Conservation (phyloP, 2,329 filamentous ascomycete genomes). For the Pyrenophora tritici-repentis region DNA sequence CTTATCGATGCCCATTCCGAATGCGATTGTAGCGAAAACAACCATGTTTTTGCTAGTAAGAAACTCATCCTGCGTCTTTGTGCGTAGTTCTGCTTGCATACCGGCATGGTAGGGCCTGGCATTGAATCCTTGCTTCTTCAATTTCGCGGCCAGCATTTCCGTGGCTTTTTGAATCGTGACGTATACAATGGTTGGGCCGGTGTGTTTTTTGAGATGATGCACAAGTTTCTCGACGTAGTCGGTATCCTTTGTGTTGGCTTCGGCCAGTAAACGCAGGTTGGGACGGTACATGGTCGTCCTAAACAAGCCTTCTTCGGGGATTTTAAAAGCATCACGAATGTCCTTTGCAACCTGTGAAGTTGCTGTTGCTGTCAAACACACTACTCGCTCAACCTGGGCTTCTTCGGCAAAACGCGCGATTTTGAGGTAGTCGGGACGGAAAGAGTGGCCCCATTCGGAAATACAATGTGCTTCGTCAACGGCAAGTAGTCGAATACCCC, state of each 20-base stretch:
- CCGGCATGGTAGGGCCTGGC: conserved; percentile 85
- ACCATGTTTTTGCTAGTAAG: conserved; percentile 77
- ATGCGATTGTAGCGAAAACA: conserved; percentile 95
- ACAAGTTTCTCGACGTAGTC: conserved; percentile 73
- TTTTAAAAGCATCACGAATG: conserved; percentile 91
- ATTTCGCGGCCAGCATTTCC: conserved; percentile 66
- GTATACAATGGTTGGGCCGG: conserved; percentile 65
- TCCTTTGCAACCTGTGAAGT: conserved; percentile 74
- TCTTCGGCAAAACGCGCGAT: conserved; percentile 72
- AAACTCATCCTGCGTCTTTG: conserved; percentile 75
- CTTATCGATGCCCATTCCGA: conserved; percentile 99
- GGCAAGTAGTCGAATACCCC: conserved; percentile 77
- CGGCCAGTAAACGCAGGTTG: conserved; percentile 60
- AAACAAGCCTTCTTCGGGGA: conserved; percentile 65
- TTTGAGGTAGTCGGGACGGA: conserved; percentile 89
- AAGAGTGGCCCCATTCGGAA: conserved; percentile 97
- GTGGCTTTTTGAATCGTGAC: conserved; percentile 64
- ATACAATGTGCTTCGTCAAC: conserved; percentile 98
- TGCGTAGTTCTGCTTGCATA: conserved; percentile 69
- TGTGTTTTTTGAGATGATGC: conserved; percentile 56
- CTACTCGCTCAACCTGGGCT: conserved; percentile 78
- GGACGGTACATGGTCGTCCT: conserved; percentile 64
- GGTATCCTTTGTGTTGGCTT: conserved; percentile 67
- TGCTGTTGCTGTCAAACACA: conserved; percentile 85
- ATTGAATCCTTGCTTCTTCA: conserved; percentile 67